These are phyloP conservation scores for Agastache rugosa DNA, from an alignment of 257 asterid species.

Conservation along the genomic window DNA sequence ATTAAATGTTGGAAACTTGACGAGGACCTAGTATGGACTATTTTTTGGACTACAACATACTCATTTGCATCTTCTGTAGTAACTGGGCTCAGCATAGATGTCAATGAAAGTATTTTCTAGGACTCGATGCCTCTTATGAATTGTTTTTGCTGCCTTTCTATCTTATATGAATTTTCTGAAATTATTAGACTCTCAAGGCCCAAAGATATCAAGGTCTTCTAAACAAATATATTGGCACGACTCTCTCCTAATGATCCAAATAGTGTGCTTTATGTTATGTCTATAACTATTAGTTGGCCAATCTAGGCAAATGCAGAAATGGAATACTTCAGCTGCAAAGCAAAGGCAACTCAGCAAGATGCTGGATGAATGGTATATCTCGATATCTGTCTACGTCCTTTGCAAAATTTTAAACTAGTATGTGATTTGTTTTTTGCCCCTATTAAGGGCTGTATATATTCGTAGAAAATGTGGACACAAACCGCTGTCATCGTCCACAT, in stretches of 20 bases:
- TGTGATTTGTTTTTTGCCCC: conserved; percentile 34
- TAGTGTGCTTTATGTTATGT: conserved; percentile 22
- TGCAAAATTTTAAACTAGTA: conserved; percentile 34
- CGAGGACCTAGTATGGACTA: conserved; percentile 22
- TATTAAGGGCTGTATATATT: conserved; percentile 77
- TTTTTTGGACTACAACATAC: conserved; percentile 8
- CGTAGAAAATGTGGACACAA: conserved; percentile 80
- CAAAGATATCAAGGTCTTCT: conserved; percentile 17
- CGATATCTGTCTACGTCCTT: conserved; percentile 33
- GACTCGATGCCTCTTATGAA: conserved; percentile 19
- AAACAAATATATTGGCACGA: conserved; percentile 23
- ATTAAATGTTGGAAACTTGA: background rate
- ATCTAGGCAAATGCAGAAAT: conserved; percentile 92
- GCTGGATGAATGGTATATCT: conserved; percentile 95
- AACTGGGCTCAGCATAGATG: conserved; percentile 19
- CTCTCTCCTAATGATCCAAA: conserved; percentile 2
- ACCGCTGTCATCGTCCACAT: conserved; percentile 72
- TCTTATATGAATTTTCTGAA: conserved; percentile 20
- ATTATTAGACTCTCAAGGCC: conserved; percentile 8
- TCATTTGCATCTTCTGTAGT: conserved; percentile 25
- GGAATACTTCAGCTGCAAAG: conserved; percentile 94
- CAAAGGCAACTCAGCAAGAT: conserved; percentile 81
- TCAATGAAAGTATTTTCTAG: conserved; percentile 2
- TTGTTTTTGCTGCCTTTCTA: conserved; percentile 21
- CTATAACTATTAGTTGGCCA: conserved; percentile 39